Percentiles rank a stretch among this genome's conserved stretches.
phyloP scores from a whole-genome alignment of 1,284 basidiomycete species.

The Vanrija sp. region DNA sequence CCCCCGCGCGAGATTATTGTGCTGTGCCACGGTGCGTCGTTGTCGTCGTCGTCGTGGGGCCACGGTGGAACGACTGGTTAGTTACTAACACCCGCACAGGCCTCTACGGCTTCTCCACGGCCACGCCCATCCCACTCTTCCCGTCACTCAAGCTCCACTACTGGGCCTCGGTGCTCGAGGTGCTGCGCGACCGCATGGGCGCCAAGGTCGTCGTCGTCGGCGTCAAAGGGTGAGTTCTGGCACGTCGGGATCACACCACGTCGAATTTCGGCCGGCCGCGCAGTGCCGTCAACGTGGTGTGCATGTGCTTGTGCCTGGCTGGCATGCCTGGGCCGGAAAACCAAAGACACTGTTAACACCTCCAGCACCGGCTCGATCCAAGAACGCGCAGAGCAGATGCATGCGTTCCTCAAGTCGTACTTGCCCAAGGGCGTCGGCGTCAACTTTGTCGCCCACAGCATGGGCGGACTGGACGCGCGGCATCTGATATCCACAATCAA shows the following conservation, averaged over 20 bases:
- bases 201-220: slow-evolving; percentile 93
- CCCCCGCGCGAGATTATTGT: slow-evolving; percentile 85
- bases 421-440: slow-evolving; percentile 64
- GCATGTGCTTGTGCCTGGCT: slow-evolving; percentile 1
- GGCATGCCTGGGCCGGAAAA: background rate
- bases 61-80: background rate
- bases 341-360: background rate
- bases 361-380: slow-evolving; percentile 83
- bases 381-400: slow-evolving; percentile 73
- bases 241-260: background rate
- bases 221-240: slow-evolving; percentile 74
- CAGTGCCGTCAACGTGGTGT: background rate
- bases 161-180: slow-evolving; percentile 83
- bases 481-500: slow-evolving; percentile 82
- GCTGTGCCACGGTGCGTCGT: slow-evolving; percentile 81
- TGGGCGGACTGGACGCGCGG: slow-evolving; percentile 89
- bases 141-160: slow-evolving; percentile 71
- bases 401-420: slow-evolving; percentile 67
- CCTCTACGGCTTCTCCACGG: slow-evolving; percentile 87
- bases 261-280: background rate
- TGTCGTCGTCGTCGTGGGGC: background rate
- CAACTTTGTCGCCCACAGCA: slow-evolving; percentile 94
- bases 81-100: slow-evolving; percentile 53
- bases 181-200: slow-evolving; percentile 76
- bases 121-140: slow-evolving; percentile 68